These are phyloP conservation scores for Camelina neglecta DNA, from an alignment of 345 rosid genomes.

Conservation along the genomic window DNA sequence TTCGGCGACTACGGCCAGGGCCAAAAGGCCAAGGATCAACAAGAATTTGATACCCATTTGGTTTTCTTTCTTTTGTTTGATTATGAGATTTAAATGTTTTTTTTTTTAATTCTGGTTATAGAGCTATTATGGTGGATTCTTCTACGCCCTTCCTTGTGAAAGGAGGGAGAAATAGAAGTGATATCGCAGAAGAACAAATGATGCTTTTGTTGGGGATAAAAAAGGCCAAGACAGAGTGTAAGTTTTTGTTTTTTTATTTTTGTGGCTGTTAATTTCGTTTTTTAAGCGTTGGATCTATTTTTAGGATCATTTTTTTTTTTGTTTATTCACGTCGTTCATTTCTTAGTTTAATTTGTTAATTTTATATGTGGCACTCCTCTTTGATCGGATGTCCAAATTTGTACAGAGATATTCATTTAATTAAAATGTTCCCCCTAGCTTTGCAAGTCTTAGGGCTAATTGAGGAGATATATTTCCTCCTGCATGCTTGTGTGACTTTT, in stretches of 20 bases:
- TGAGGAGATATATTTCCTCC: conserved; percentile 14
- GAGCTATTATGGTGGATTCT: conserved; percentile 26
- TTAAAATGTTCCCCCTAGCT: conserved; percentile 11
- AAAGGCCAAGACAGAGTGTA: conserved; percentile 31
- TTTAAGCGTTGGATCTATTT: conserved; percentile 26
- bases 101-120: conserved; percentile 8
- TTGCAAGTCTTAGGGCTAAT: conserved; percentile 20
- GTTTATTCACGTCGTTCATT: conserved; percentile 29
- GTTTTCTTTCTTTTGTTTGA: conserved; percentile 13
- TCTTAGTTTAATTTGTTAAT: conserved; percentile 36
- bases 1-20: conserved; percentile 41
- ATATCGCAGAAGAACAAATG: conserved; percentile 32
- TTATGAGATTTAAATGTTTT: conserved; percentile 17
- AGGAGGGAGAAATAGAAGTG: conserved; percentile 44
- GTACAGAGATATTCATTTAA: not conserved
- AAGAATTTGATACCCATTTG: conserved; percentile 50
- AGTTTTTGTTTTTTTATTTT: conserved; percentile 31
- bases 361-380: conserved; percentile 40
- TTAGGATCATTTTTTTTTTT: conserved; percentile 27
- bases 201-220: conserved; percentile 42
- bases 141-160: conserved; percentile 51
- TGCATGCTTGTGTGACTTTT: not conserved
- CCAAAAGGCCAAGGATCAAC: conserved; percentile 46
- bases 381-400: conserved; percentile 27
- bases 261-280: conserved; percentile 45